Evolutionary conservation across 768 basidiomycete species (phyloP).

Genomic region (Sporobolomyces roseus): DNA sequence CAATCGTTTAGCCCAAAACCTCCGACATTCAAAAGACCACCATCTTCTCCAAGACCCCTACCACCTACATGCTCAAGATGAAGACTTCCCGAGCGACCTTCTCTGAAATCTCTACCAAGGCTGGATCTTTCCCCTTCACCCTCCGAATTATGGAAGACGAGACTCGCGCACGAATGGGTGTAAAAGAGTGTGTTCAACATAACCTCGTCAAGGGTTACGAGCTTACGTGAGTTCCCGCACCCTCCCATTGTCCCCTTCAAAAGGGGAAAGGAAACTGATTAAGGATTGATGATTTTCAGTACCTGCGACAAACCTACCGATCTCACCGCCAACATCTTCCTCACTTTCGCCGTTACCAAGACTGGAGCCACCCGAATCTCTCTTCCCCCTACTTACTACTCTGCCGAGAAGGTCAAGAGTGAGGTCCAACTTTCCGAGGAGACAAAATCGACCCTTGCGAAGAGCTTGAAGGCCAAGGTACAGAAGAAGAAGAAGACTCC

Average conservation of each 20-base stretch:
- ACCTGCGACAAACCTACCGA: conserved; percentile 66
- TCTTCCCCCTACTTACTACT: conserved; percentile 87
- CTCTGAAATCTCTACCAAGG: conserved; percentile 95
- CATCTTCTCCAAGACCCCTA: conserved; percentile 72
- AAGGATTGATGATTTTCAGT: conserved; percentile 43
- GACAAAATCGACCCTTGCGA: conserved; percentile 69
- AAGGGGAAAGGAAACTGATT: background rate
- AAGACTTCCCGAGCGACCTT: conserved; percentile 96
- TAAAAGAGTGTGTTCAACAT: conserved; percentile 94
- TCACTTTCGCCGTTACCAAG: conserved; percentile 88
- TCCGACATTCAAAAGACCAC: conserved; percentile 76
- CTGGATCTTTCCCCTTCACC: conserved; percentile 97
- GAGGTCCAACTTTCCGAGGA: conserved; percentile 86
- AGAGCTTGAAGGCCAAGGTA: conserved; percentile 69
- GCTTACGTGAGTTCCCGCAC: conserved; percentile 83
- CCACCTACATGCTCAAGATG: conserved; percentile 92
- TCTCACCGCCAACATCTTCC: conserved; percentile 91
- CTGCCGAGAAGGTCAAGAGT: conserved; percentile 80
- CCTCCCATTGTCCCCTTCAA: too few species aligned
- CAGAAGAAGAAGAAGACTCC: conserved; percentile 59
- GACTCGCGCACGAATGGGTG: conserved; percentile 88
- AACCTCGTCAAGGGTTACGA: conserved; percentile 90
- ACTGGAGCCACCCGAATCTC: conserved; percentile 83
- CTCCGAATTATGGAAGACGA: conserved; percentile 90
- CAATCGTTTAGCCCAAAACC: conserved; percentile 65